Base-by-base conservation (phyloP, 2,329 filamentous ascomycete genomes). In the Claviceps sp. region DNA sequence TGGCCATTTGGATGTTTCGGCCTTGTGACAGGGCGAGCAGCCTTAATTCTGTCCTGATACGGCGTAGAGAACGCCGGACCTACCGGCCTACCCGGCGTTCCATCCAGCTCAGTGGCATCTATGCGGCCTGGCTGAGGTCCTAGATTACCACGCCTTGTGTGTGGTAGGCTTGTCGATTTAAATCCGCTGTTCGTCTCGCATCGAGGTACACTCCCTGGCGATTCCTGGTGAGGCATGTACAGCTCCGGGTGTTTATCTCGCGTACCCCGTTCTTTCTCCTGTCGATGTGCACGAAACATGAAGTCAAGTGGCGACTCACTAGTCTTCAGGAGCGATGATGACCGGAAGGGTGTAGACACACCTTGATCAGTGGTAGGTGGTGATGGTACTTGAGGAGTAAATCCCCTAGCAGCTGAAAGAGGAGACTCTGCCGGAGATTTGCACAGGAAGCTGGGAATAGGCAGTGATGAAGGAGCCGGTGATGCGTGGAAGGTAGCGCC, bases 401-500 rank as follows among this genome's bases (percentile, higher is more conserved):
- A 53, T 18, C 58, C 58, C 67, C 56, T 76, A 59, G 54, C 67
- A 60, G 48, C 58, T 42, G 57, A 47, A 47, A 56, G 55, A 5
- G 76, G 79, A 3, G 82, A 83, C 53, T 85, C 83, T 3, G 83
- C 82, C 13, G 86, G 75, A 0, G 87, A 82, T 61, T 85, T 90
- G 30, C 85, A 84, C 37, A 74, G 79, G 66, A 96, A 95, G 62
- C 85, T 94, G 11, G 93, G 93, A 54, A 96, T 85, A 0, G 93
- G 93, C 37, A 98, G 74, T 24, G 88, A 83, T 8, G 89, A 94
- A 0, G 93, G 86, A 1, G 90, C 91, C 20, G 93, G 93, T 8
- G 93, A 97, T 42, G 89, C 87, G 67, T 96, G 90, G 66, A 97
- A 98, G 5, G 89, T 94, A 37, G 91, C 86, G 14, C 91, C 93